phyloP scores from a whole-genome alignment of 2,329 filamentous ascomycete species.

The Sporothrix brunneoviolacea region DNA sequence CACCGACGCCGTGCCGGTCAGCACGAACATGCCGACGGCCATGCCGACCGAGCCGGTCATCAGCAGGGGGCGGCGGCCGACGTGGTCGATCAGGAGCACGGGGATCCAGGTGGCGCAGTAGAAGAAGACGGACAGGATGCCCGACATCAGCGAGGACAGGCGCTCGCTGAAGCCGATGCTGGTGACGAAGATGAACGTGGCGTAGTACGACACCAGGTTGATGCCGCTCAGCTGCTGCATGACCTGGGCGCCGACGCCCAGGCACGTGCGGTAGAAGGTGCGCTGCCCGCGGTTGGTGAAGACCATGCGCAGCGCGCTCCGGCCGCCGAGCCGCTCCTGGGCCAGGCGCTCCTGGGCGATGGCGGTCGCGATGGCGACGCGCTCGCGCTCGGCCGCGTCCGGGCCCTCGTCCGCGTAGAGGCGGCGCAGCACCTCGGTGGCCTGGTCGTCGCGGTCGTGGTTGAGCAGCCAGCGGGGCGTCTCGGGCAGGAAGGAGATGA shows the following conservation, averaged over 20 bases:
- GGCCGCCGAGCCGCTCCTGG: conserved; percentile 41
- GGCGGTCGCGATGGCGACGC: conserved; percentile 24
- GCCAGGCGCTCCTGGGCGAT: conserved; percentile 49
- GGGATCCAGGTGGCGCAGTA: conserved; percentile 24
- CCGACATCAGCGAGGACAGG: conserved; percentile 20
- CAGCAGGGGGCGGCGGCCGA: conserved; percentile 18
- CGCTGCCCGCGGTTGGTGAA: conserved; percentile 50
- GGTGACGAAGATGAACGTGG: conserved; percentile 22
- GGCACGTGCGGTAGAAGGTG: conserved; percentile 41
- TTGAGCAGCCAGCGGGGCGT: conserved; percentile 28
- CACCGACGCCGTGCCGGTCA: conserved; percentile 34
- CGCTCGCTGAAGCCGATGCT: conserved; percentile 16
- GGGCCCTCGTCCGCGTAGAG: conserved; percentile 23
- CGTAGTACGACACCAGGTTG: conserved; percentile 45
- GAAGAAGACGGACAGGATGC: conserved; percentile 25
- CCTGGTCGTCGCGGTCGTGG: conserved; percentile 27
- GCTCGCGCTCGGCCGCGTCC: conserved; percentile 19
- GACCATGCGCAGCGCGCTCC: conserved; percentile 36
- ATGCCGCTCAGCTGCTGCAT: conserved; percentile 56
- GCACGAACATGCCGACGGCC: conserved; percentile 32
- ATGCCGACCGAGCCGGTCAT: conserved; percentile 45
- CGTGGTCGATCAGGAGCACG: conserved; percentile 19
- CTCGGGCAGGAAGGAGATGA: conserved; percentile 28
- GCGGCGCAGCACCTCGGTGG: conserved; percentile 24
- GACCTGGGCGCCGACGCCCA: conserved; percentile 49